A percentile compares a stretch with the other conserved stretches of the same genome.
These are phyloP conservation scores for Lumnitzera littorea DNA, from an alignment of 345 rosid genomes.

Conservation along the genomic window DNA sequence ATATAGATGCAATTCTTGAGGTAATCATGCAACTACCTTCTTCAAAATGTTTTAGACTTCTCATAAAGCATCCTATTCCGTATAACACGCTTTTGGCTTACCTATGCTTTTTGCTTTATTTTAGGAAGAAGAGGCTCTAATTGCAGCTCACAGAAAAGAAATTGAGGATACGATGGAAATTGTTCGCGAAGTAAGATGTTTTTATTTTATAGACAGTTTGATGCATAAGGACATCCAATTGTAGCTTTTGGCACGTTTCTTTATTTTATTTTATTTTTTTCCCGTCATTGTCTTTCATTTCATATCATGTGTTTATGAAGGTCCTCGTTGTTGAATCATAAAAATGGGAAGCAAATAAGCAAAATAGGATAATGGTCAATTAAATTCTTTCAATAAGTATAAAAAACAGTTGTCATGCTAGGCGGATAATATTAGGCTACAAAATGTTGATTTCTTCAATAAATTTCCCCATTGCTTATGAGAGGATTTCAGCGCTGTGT, in stretches of 20 bases:
- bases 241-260: background rate
- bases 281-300: too few species aligned
- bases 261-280: background rate
- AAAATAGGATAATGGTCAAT: too few species aligned
- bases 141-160: slow-evolving; percentile 92
- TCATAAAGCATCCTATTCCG: background rate
- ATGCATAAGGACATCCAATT: background rate
- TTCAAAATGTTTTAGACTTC: background rate
- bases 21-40: slow-evolving; percentile 25
- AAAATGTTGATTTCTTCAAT: too few species aligned
- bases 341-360: too few species aligned
- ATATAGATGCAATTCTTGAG: slow-evolving; percentile 78
- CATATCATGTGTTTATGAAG: too few species aligned
- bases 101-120: slow-evolving; percentile 5
- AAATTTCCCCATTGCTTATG: too few species aligned
- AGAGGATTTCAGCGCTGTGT: too few species aligned
- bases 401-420: too few species aligned
- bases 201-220: background rate
- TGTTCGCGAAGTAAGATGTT: slow-evolving; percentile 75
- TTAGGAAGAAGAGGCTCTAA: slow-evolving; percentile 92
- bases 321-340: too few species aligned
- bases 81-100: background rate
- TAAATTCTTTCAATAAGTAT: too few species aligned
- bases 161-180: slow-evolving; percentile 99
- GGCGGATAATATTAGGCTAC: too few species aligned